phyloP scores from a whole-genome alignment of 2,329 filamentous ascomycete genomes.

The Aspergillus sp. region DNA sequence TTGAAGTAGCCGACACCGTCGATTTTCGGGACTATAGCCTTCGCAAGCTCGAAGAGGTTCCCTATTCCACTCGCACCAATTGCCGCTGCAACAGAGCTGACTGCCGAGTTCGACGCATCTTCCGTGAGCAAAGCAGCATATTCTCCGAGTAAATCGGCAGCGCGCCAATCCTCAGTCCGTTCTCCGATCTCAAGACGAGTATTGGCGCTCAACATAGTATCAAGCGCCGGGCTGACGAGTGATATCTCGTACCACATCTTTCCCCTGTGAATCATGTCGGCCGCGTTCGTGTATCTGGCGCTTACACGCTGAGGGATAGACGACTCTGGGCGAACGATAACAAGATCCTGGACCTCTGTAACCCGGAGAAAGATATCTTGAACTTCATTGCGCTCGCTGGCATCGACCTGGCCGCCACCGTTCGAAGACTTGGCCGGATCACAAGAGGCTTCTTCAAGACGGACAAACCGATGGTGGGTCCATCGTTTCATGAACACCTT shows the following conservation, averaged over 20 bases:
- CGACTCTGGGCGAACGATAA: constrained; percentile 25
- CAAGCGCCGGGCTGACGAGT: constrained; percentile 41
- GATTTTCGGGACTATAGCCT: constrained; percentile 41
- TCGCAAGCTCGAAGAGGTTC: constrained; percentile 36
- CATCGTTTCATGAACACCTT: constrained; percentile 42
- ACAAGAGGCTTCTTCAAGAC: constrained; percentile 7
- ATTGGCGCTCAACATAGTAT: constrained; percentile 39
- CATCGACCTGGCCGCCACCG: not conserved
- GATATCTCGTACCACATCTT: constrained; percentile 47
- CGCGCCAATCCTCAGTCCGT: constrained; percentile 36
- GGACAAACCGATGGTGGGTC: constrained; percentile 36
- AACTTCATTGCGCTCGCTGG: constrained; percentile 17
- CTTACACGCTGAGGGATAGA: constrained; percentile 32
- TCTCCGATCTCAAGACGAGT: constrained; percentile 39
- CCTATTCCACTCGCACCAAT: constrained; percentile 34
- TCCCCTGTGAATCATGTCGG: constrained; percentile 37
- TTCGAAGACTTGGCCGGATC: not conserved
- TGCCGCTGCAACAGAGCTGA: constrained; percentile 26
- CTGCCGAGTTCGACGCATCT: not conserved
- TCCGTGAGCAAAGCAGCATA: constrained; percentile 24
- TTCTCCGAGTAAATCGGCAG: constrained; percentile 35
- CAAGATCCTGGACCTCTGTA: constrained; percentile 45
- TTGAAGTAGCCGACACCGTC: constrained; percentile 43
- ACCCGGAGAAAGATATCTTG: constrained; percentile 40
- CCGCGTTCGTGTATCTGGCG: constrained; percentile 29